Evolutionary conservation across 2,329 filamentous ascomycete species (phyloP).

Genomic region (Hymenoscyphus albidus): DNA sequence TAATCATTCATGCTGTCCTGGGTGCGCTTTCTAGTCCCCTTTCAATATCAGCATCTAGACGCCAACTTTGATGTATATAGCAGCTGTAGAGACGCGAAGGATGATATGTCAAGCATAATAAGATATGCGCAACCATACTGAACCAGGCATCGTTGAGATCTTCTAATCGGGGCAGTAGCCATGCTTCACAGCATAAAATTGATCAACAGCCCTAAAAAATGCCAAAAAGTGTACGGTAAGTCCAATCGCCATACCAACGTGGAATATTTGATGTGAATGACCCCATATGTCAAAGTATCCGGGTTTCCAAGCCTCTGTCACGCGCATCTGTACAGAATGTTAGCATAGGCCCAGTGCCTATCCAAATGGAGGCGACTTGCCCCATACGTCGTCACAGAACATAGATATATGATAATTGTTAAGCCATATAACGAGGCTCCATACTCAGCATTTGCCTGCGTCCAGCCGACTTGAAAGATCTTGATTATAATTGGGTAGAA

Average conservation of each 20-base stretch:
- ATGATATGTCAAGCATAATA: too few relatives aligned
- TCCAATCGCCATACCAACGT: neutral
- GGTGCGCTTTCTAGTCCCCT: too few relatives aligned
- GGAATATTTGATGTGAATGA: slow-evolving; percentile 1
- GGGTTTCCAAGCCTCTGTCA: neutral
- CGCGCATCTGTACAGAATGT: neutral
- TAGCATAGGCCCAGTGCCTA: neutral
- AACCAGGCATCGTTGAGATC: too few relatives aligned
- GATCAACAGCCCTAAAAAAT: neutral
- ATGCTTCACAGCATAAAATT: neutral
- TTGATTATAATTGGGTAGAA: neutral
- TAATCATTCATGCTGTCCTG: too few relatives aligned
- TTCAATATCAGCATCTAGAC: too few relatives aligned
- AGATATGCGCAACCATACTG: too few relatives aligned
- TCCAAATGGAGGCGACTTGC: neutral
- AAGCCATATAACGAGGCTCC: neutral
- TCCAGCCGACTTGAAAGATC: neutral
- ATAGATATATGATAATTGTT: neutral
- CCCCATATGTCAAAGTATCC: neutral
- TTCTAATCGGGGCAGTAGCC: neutral
- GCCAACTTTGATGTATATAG: too few relatives aligned
- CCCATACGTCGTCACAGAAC: neutral
- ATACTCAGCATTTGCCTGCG: neutral
- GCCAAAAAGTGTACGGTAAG: neutral
- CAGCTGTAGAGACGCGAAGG: too few relatives aligned